phyloP scores from a whole-genome alignment of 2,329 filamentous ascomycete species.

The Diaporthe batatas region DNA sequence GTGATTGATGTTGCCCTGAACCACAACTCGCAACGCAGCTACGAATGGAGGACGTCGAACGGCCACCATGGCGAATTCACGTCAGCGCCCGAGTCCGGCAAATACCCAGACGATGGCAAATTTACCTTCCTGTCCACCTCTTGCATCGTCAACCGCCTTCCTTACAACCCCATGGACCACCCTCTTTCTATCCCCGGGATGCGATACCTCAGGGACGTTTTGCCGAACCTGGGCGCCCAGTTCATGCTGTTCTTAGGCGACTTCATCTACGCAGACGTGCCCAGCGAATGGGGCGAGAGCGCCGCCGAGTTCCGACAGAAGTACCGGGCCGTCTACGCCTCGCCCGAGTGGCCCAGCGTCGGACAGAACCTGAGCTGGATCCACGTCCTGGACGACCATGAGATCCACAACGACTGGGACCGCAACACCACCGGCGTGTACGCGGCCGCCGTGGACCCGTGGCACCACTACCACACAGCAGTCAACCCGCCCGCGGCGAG shows the following conservation, averaged over 20 bases:
- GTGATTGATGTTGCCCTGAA: constrained; percentile 74
- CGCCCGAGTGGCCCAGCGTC: constrained; percentile 87
- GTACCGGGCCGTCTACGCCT: constrained; percentile 95
- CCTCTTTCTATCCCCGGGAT: constrained; percentile 86
- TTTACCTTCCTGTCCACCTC: constrained; percentile 95
- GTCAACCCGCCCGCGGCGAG: constrained; percentile 83
- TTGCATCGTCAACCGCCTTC: constrained; percentile 92
- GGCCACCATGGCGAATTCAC: constrained; percentile 87
- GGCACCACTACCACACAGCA: constrained; percentile 85
- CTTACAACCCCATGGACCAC: constrained; percentile 88
- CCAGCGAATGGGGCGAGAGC: constrained; percentile 79
- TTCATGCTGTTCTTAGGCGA: constrained; percentile 88
- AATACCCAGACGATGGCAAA: constrained; percentile 72
- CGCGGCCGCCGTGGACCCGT: constrained; percentile 83
- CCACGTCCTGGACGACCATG: constrained; percentile 96
- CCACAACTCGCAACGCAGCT: constrained; percentile 78
- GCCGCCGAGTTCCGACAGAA: constrained; percentile 86
- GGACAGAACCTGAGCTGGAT: constrained; percentile 93
- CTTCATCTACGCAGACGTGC: constrained; percentile 93
- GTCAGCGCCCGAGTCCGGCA: constrained; percentile 79
- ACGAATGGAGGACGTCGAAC: constrained; percentile 89
- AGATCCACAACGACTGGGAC: constrained; percentile 95
- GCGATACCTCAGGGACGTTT: constrained; percentile 77
- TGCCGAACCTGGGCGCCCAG: constrained; percentile 80
- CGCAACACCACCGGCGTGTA: constrained; percentile 85